Conservation (phyloP, 305 asterid genomes). For the Fraxinus xanthoxyloides region DNA sequence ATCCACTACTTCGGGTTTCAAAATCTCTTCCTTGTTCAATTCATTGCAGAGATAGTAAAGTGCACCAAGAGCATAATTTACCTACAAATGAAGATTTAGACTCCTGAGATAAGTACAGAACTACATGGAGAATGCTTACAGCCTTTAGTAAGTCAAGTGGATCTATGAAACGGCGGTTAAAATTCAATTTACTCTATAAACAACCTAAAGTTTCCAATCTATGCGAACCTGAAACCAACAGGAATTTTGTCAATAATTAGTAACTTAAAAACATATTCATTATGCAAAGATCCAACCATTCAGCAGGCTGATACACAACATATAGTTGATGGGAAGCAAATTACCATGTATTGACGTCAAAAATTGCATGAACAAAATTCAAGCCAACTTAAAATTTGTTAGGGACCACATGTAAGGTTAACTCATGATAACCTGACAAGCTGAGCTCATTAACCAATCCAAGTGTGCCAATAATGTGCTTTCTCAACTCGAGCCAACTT, state of each 20-base stretch:
- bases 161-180: neutral
- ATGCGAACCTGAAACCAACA: neutral
- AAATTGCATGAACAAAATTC: no score
- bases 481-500: no score
- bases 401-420: no score
- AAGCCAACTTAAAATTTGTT: no score
- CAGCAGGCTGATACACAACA: neutral
- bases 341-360: no score
- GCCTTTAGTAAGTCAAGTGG: neutral
- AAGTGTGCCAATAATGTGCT: no score
- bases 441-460: no score
- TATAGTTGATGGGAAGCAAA: neutral
- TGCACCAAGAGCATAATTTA: slow-evolving; percentile 70
- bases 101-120: neutral
- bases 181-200: neutral
- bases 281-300: neutral
- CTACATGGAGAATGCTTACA: neutral
- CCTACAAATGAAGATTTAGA: slow-evolving; percentile 36
- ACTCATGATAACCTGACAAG: no score
- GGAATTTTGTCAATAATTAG: neutral
- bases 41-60: slow-evolving; percentile 69
- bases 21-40: slow-evolving; percentile 54
- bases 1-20: slow-evolving; percentile 77
- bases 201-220: neutral
- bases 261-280: neutral